phyloP scores from a whole-genome alignment of 2,329 filamentous ascomycete genomes.

The Colletotrichum endophyticum region DNA sequence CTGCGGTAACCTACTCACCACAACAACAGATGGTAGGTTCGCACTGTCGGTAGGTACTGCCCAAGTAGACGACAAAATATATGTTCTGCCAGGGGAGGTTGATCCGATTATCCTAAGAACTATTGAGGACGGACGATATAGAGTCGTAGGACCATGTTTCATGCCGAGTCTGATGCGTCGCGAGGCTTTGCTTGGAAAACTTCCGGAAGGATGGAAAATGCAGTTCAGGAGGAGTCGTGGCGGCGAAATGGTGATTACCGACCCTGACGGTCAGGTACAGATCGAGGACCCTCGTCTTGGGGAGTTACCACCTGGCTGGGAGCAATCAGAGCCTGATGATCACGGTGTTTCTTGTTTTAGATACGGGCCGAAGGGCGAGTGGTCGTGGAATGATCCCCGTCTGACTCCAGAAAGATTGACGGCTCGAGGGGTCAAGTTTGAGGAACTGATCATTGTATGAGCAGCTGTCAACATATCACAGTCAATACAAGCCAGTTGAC shows the following conservation, averaged over 20 bases:
- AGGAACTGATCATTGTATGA: too few relatives aligned
- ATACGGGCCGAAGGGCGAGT: too few relatives aligned
- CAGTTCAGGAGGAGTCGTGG: fast-evolving
- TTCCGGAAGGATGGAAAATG: fast-evolving
- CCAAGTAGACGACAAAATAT: fast-evolving
- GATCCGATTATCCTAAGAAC: fast-evolving
- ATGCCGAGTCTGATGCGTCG: background rate
- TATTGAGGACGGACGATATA: fast-evolving
- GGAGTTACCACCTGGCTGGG: background rate
- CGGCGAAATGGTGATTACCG: fast-evolving
- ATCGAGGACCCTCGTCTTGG: background rate
- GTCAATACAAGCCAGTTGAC: too few relatives aligned
- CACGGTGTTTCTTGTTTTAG: fast-evolving
- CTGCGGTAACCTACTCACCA: background rate
- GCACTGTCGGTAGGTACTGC: fast-evolving
- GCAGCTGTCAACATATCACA: too few relatives aligned
- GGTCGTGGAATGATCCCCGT: background rate
- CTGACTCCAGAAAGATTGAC: fast-evolving
- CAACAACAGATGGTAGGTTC: fast-evolving
- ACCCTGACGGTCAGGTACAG: background rate
- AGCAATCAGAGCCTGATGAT: fast-evolving
- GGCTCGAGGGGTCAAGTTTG: background rate
- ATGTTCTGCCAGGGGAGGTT: fast-evolving
- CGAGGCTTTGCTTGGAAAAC: background rate
- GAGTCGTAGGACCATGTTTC: background rate